Percentiles rank a stretch among this genome's conserved stretches.
Evolutionary conservation across 2,329 filamentous ascomycete species (phyloP).

Genomic region (Elsinoe perseae): DNA sequence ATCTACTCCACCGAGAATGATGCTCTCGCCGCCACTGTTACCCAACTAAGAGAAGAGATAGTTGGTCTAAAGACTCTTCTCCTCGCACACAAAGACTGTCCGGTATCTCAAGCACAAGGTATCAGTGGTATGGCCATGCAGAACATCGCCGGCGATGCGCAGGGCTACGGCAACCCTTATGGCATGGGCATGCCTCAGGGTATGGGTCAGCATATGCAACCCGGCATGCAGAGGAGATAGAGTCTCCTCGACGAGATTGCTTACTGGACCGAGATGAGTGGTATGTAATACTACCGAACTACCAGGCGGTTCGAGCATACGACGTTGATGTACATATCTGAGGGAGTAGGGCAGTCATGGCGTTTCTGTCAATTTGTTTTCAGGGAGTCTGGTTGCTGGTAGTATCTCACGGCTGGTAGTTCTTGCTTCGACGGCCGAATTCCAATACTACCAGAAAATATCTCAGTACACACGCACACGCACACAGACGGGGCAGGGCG

Average conservation of each 20-base stretch:
- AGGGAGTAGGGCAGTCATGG: not conserved
- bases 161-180: slow-evolving; percentile 41
- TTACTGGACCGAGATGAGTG: not conserved
- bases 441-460: not conserved
- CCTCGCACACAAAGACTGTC: slow-evolving; percentile 91
- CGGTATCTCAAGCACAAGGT: slow-evolving; percentile 80
- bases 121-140: slow-evolving; percentile 48
- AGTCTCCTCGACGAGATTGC: not conserved
- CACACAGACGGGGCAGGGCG: not conserved
- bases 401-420: not conserved
- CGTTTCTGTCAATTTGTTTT: not conserved
- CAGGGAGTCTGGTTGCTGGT: not conserved
- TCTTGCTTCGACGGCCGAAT: not conserved
- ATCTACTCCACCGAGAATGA: slow-evolving; percentile 90
- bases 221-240: slow-evolving; percentile 31
- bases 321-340: not conserved
- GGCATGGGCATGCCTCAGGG: slow-evolving; percentile 38
- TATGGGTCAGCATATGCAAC: slow-evolving; percentile 28
- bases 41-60: slow-evolving; percentile 80
- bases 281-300: not conserved
- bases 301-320: not conserved
- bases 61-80: slow-evolving; percentile 90
- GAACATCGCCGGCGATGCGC: slow-evolving; percentile 39
- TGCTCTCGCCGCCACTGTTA: slow-evolving; percentile 72
- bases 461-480: not conserved